Evolutionary conservation across 495 filamentous ascomycete species (phyloP).

Genomic region (Neurospora sp.): DNA sequence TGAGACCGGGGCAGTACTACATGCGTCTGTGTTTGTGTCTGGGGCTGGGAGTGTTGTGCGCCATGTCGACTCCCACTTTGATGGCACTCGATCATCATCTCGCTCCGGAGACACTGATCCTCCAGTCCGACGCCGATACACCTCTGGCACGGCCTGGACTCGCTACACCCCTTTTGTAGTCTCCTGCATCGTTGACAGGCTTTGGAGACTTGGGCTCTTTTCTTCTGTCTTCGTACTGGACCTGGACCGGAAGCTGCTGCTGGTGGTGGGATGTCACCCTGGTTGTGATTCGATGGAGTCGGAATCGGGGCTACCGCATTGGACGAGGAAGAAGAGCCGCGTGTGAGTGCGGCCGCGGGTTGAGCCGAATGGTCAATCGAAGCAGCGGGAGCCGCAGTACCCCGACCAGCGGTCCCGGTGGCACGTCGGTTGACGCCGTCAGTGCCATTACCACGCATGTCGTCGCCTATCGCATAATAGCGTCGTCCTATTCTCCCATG

Average conservation of each 20-base stretch:
- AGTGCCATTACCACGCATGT: background rate
- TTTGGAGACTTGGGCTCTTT: constrained; percentile 17
- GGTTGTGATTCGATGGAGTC: background rate
- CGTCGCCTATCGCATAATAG: background rate
- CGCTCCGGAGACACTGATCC: constrained; percentile 9
- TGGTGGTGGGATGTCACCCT: background rate
- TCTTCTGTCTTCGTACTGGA: background rate
- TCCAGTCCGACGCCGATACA: constrained; percentile 18
- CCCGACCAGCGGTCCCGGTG: background rate
- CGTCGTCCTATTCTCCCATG: background rate
- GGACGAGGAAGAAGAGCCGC: background rate
- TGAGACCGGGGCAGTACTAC: background rate
- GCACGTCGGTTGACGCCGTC: background rate
- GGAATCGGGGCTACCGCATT: background rate
- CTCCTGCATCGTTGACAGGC: constrained; percentile 22
- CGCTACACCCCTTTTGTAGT: constrained; percentile 22
- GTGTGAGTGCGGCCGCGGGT: background rate
- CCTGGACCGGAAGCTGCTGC: background rate
- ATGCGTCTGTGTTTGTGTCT: background rate
- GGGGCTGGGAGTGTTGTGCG: background rate
- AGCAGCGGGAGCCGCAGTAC: background rate
- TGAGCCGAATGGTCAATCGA: background rate
- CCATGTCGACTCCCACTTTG: background rate
- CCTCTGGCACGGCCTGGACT: constrained; percentile 20
- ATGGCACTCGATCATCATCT: background rate